Evolutionary conservation across 805 yeast genomes (phyloP).

Genomic region (Priceomyces medius): DNA sequence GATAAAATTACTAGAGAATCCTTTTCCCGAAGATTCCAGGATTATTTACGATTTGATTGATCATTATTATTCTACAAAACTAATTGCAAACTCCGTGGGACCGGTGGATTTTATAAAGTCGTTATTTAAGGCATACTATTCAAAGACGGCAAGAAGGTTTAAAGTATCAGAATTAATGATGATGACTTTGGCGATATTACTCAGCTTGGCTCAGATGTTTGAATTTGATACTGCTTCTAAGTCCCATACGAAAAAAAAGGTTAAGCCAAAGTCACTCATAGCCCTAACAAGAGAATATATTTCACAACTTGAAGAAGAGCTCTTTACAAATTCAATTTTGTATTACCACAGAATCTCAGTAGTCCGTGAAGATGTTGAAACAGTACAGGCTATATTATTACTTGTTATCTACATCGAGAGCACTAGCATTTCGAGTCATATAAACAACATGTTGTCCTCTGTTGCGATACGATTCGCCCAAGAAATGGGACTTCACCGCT

Average conservation of each 20-base stretch:
- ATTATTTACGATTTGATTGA: conserved; percentile 28
- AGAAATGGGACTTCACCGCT: conserved; percentile 40
- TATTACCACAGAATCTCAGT: conserved; percentile 53
- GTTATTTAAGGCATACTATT: neutral
- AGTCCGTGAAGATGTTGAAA: conserved; percentile 49
- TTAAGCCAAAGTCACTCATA: conserved; percentile 4
- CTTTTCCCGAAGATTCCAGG: conserved; percentile 24
- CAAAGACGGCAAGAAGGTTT: conserved; percentile 5
- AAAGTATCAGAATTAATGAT: conserved; percentile 31
- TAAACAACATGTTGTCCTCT: conserved; percentile 28
- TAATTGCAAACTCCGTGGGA: neutral
- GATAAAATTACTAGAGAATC: conserved; percentile 13
- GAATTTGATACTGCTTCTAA: neutral
- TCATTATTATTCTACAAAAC: conserved; percentile 17
- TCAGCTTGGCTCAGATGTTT: conserved; percentile 2
- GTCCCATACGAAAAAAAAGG: neutral
- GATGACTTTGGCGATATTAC: conserved; percentile 23
- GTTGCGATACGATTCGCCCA: conserved; percentile 41
- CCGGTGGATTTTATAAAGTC: neutral
- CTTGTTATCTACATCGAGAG: conserved; percentile 40
- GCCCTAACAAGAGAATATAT: conserved; percentile 15
- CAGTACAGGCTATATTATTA: conserved; percentile 53
- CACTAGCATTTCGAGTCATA: conserved; percentile 27
- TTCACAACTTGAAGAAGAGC: conserved; percentile 15
- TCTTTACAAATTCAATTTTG: conserved; percentile 37